Base-by-base conservation (phyloP, 2,329 filamentous ascomycete genomes). In the Sporothrix euskadiensis region DNA sequence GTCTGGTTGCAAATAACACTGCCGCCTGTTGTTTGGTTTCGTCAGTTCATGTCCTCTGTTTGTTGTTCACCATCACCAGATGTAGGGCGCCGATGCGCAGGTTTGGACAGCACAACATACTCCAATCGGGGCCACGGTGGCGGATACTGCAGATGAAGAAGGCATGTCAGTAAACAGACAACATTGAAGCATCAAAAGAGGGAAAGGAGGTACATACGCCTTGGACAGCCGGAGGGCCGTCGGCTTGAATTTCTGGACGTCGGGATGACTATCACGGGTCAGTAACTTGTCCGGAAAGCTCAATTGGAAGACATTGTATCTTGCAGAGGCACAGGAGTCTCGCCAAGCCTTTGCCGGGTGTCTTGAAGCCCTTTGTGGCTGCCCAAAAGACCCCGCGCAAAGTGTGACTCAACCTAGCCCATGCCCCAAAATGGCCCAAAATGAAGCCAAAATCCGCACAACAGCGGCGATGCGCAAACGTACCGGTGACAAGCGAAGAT, bases 51-150 rank as follows among this genome's bases (percentile, higher is more conserved):
- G 9, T 3, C 41, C 63, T 49, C 32, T n/a, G 16, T 39, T 30
- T 26, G 7, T 41, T 12, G 1, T 47, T 39, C 39, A 26, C 10
- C 30, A 63, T 26, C 26, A 41, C n/a, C 41, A 14, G 49, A n/a
- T 52, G 75, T 72, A 77, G 79, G 89, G 92, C 91, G 10, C 44
- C n/a, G 14, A 5, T 8, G 66, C 66, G 66, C 65, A 16, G 7
- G 32, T 19, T 52, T 10, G 30, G 54, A 39, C 54, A 16, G 44
- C 22, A 44, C 26, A 22, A 71, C 74, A 72, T 86, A 96, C 94
- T 97, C 96, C 96, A 99, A 87, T 99, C 96, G 80, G 96, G 96
- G 79, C 96, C 96, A 83, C 96, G 91, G 85, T 99, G 96, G 79
- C 97, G 94, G 81, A 98, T 89, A 81, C 94, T 97, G 82, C 78